These are phyloP conservation scores for Mytilinidion resinicola DNA, from an alignment of 495 filamentous ascomycete genomes.

Conservation along the genomic window DNA sequence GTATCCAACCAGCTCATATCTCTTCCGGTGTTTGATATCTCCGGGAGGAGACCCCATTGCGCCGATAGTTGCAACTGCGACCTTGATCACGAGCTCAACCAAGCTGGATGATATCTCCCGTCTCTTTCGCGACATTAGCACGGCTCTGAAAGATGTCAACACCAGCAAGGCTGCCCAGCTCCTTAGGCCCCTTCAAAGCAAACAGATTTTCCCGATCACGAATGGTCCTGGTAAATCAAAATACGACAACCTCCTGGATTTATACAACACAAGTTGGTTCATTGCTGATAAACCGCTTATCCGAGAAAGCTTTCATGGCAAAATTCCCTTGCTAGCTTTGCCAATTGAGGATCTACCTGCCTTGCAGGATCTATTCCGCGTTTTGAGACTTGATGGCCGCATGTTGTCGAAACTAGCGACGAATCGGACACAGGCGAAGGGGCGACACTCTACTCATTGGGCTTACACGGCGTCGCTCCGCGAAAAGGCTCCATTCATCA, in stretches of 20 bases:
- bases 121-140: background rate
- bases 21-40: background rate
- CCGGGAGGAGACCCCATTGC: background rate
- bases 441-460: background rate
- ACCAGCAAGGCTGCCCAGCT: background rate
- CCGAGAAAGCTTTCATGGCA: constrained; percentile 1
- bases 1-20: background rate
- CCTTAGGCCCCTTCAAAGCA: background rate
- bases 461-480: background rate
- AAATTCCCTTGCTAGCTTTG: background rate
- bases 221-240: background rate
- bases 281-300: background rate
- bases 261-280: background rate
- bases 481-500: constrained; percentile 1
- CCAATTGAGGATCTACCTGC: background rate
- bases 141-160: background rate
- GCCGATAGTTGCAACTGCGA: background rate
- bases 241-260: background rate
- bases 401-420: background rate
- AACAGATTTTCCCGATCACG: constrained; percentile 2
- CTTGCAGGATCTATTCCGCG: background rate
- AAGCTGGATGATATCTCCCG: background rate
- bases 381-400: background rate
- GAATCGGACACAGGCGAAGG: background rate
- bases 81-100: background rate